Base-by-base conservation (phyloP, 345 rosid species). In the Salix purpurea region DNA sequence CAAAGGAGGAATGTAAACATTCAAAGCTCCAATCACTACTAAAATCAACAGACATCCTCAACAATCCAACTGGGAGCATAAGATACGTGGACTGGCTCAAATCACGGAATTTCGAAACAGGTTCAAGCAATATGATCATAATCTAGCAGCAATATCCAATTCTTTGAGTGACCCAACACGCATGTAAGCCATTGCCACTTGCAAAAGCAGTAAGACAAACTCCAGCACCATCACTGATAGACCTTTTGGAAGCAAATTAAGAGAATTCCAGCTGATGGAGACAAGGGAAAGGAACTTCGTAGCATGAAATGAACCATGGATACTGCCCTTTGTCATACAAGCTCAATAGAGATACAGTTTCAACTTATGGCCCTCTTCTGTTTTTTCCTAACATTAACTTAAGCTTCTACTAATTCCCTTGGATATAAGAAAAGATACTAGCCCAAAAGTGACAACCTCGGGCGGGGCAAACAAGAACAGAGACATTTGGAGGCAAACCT, bases 21-120 rank as follows among this genome's bases (percentile, higher is more conserved):
- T 92, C 78, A 87, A 74, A 4, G 99, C 97, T 82, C 99, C 97
- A 62, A 94, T 58, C 46, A 96, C 89, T 70, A 93, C 97, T 65
- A 92, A 84, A 48, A 89, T 91, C 99, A 97, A 96, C 30, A 12
- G 98, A 96, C 97, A 96, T 94, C 99, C 99, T 93, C 54, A 94
- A 3, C 88, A 94, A 96, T 42, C 99, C 99, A 46, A 83, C 81
- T 28, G 85, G 90, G 65, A 96, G 90, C 98, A 92, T 90, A 84
- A 80, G 86, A 66, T 93, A 93, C 4, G 87, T 90, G 8, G 97
- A 95, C 23, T 83, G 82, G 73, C 91, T 96, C 75, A 94, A 70
- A 75, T 91, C 97, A 3, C 83, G 85, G 62, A 96, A 92, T 76
- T 91, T 92, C 4, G 91, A 85, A 72, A 87, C 87, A 0, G 98